phyloP scores from a whole-genome alignment of 768 basidiomycete genomes.

The Rhodotorula babjevae region DNA sequence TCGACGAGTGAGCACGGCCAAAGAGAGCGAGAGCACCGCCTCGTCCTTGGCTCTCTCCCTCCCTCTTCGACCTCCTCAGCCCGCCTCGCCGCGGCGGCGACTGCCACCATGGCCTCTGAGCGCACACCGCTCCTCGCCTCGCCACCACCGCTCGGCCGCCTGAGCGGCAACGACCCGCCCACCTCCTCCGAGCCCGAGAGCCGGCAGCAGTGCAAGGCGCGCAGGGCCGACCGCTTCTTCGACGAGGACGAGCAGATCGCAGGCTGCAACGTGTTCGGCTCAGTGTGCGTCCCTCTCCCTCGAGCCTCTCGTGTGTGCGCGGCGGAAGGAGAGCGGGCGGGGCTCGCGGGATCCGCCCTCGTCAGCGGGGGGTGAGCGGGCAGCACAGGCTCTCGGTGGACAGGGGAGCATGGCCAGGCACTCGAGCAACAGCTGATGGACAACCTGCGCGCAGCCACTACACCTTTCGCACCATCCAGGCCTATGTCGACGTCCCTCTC shows the following conservation, averaged over 20 bases:
- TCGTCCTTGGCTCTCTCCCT: not conserved
- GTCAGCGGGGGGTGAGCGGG: no score
- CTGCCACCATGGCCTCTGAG: not conserved
- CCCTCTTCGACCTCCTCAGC: not conserved
- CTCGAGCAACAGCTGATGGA: not conserved
- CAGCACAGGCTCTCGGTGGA: no score
- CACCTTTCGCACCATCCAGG: conserved; percentile 13
- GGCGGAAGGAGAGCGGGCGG: not conserved
- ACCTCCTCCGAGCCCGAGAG: no score
- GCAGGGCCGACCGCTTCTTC: not conserved
- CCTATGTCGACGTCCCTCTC: conserved; percentile 23
- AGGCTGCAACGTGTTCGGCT: conserved; percentile 13
- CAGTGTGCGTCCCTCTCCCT: conserved; percentile 6
- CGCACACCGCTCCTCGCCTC: conserved; percentile 1
- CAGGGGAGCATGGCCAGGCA: not conserved
- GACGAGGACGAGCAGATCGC: conserved; percentile 19
- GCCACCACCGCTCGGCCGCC: not conserved
- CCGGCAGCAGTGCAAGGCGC: not conserved
- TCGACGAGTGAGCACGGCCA: no score
- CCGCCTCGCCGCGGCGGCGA: not conserved
- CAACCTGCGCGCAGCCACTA: conserved; percentile 4
- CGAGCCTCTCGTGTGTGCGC: not conserved
- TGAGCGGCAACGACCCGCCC: not conserved
- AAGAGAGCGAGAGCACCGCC: not conserved
- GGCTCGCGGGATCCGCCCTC: not conserved